Base-by-base conservation (phyloP, 106 monocot species). In the Acorus gramineus region DNA sequence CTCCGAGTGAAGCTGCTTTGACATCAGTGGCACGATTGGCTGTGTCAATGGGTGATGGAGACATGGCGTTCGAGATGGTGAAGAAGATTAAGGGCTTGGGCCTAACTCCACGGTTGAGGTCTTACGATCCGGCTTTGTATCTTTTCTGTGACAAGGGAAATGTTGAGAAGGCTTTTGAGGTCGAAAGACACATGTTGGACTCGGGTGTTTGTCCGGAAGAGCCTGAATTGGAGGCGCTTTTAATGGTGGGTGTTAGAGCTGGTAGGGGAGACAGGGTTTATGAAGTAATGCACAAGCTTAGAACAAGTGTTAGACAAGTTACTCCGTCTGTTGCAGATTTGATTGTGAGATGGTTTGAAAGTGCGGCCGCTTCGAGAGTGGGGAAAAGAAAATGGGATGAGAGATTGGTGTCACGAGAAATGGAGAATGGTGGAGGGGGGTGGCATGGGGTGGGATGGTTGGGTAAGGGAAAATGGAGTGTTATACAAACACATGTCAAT, bases 381-480 rank as follows among this genome's bases (percentile, higher is more conserved):
- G 90, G 90, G 4, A 91, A 81, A 75, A 76, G 83, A 56, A 86
- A 84, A 50, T 78, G 77, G 68, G 77, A 86, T 53, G 28, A 3
- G 9, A 11, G 72, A 12, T 14, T 43, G 62, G 68, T 86, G 44
- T 64, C 59, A 63, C 8, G 74, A 56, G 85, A 70, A 28, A 71
- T 82, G 64, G 80, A 74, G 47, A 80, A 78, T 76, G 77, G 78
- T 47, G 90, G 85, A 60, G 90, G 90, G 44, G 90, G 90, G 8
- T 90, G 90, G 90, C 90, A 90, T 78, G 90, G 90, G 3, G 51
- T 80, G 60, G 90, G 90, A 14, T 90, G 90, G 90, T 62, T 90
- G 72, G 90, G 90, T 8, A 82, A 67, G 56, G 90, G 90, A 54
- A 90, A 80, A 66, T 90, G 90, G 90, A 54, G 44, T 42, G 76